Base-by-base conservation (phyloP, 2,329 filamentous ascomycete genomes). In the Polytolypa hystricis region DNA sequence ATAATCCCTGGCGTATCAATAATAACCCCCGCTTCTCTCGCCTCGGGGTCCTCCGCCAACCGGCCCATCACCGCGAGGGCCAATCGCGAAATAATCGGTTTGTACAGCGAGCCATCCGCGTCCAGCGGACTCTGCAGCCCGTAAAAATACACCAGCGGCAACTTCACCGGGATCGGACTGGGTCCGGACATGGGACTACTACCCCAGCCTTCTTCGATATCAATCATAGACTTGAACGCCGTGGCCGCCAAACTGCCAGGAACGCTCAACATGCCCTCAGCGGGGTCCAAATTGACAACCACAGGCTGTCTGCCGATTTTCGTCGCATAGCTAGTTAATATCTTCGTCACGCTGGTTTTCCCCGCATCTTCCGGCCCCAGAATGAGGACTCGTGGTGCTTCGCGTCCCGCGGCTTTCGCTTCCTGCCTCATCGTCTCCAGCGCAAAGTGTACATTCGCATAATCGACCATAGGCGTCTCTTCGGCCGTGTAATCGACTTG, bases 171-270 rank as follows among this genome's bases (percentile, higher is more conserved):
- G 12, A 93, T 78, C 1, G 79, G 74, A 48, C 81, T 91, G 0
- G 91, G 87, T 0, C 89, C 91, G 46, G 83, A 93, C 50, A 87
- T 93, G 0, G 89, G 87, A 48, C 84, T 87, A 47, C 74, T 84
- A 7, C 91, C 91, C 79, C 86, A 95, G 14, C 83, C 84, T 42
- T 85, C 80, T 51, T 89, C 83, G 1, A 93, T 71, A 57, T 96
- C 89, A 63, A 96, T 74, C 49, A 93, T 74, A 0, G 82, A 85
- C 7, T 82, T 82, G 53, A 93, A 86, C 4, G 84, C 83, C n/a
- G 82, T 80, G 0, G 87, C 84, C 35, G 81, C 89, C 46, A 98
- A 58, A 21, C 83, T 87, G 0, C 87, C 87, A 0, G 91, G 80
- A 16, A 89, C 66, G 35, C 74, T 78, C 37, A 91, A 64, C 69